phyloP scores from a whole-genome alignment of 139 green algal species.

The Edaphochlamys debaryana region DNA sequence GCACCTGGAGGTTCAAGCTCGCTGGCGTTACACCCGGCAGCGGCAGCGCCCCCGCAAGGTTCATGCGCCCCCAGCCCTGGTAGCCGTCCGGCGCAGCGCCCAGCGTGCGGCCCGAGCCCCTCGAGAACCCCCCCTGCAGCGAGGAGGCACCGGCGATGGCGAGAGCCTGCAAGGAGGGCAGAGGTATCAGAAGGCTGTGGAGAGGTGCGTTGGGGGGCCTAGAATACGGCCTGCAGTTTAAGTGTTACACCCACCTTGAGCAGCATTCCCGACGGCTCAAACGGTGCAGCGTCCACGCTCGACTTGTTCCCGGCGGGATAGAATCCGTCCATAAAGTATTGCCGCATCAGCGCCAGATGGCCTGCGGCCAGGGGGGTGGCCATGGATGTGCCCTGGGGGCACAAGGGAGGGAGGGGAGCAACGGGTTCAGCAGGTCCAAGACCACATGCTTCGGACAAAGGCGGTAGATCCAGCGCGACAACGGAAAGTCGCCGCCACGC shows the following conservation, averaged over 20 bases:
- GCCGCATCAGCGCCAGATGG: not conserved
- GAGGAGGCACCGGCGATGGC: not conserved
- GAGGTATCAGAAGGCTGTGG: no score
- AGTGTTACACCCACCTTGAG: not conserved
- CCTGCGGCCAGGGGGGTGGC: not conserved
- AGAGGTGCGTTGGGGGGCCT: no score
- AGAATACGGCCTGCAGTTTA: no score
- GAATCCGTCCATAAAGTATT: constrained; percentile 23
- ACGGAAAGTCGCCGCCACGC: no score
- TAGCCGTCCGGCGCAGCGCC: not conserved
- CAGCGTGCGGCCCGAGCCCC: not conserved
- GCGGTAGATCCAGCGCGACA: no score
- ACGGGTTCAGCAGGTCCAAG: no score
- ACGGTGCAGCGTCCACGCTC: not conserved
- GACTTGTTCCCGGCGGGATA: not conserved
- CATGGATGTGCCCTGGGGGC: constrained; percentile 17
- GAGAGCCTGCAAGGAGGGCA: not conserved
- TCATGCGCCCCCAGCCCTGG: constrained; percentile 5
- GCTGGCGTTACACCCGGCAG: not conserved
- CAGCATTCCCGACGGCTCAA: constrained; percentile 18
- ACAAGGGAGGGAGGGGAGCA: no score
- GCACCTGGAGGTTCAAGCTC: no score
- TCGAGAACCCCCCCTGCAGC: not conserved
- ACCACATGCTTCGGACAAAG: no score
- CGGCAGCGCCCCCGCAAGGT: constrained; percentile 10